phyloP scores from a whole-genome alignment of 2,329 filamentous ascomycete genomes.

The Penicillium paneum region DNA sequence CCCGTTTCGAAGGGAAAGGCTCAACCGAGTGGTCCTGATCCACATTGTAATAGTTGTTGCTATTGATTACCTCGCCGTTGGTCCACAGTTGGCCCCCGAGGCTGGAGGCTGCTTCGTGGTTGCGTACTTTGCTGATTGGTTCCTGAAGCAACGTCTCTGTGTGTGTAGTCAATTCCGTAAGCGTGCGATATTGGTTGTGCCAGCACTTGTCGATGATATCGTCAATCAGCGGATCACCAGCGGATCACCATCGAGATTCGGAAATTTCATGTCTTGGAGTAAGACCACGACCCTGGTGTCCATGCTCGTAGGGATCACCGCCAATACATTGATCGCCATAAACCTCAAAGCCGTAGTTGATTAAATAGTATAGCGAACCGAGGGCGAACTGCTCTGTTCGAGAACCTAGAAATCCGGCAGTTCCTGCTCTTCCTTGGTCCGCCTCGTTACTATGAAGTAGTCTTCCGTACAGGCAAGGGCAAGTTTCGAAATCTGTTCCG shows the following conservation, averaged over 20 bases:
- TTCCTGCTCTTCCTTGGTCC: slow-evolving; percentile 19
- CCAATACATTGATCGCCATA: slow-evolving; percentile 27
- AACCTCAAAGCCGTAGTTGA: slow-evolving; percentile 33
- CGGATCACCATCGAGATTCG: slow-evolving; percentile 23
- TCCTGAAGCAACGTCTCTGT: not conserved
- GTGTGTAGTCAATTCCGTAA: slow-evolving; percentile 17
- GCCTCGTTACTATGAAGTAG: slow-evolving; percentile 21
- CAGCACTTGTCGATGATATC: slow-evolving; percentile 24
- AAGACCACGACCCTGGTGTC: slow-evolving; percentile 20
- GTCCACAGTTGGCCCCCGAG: too few species aligned
- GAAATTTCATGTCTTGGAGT: slow-evolving; percentile 26
- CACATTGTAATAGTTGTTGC: too few species aligned
- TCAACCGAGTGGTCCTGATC: not conserved
- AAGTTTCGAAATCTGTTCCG: slow-evolving; percentile 26
- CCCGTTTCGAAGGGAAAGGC: slow-evolving; percentile 15
- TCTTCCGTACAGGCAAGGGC: slow-evolving; percentile 25
- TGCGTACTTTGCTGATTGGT: too few species aligned
- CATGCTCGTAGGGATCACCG: slow-evolving; percentile 25
- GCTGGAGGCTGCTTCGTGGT: too few species aligned
- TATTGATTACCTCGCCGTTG: not conserved
- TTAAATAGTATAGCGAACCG: slow-evolving; percentile 32
- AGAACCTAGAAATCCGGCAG: slow-evolving; percentile 24
- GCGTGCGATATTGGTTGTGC: slow-evolving; percentile 22
- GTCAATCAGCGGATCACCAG: slow-evolving; percentile 24
- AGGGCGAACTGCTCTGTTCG: slow-evolving; percentile 35